Conservation (phyloP, 208 protist species). For the Leishmania arabica region DNA sequence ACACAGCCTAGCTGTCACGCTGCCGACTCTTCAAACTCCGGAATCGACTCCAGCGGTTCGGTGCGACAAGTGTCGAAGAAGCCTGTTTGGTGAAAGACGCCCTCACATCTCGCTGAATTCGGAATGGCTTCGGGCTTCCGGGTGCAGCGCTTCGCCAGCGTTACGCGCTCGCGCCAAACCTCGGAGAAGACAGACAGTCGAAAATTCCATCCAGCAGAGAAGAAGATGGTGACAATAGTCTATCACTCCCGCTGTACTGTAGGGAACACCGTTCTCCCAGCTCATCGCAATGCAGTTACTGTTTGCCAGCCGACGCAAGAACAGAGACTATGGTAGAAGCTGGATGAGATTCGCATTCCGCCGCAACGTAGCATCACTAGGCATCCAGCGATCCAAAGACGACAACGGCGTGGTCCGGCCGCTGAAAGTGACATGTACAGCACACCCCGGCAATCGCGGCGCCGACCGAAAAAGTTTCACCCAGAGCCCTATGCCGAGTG, state of each 20-base stretch:
- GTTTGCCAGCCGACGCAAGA: constrained; percentile 11
- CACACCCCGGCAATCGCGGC: constrained; percentile 29
- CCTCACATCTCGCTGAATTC: constrained; percentile 13
- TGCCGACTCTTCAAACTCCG: neutral
- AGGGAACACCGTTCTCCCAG: constrained; percentile 12
- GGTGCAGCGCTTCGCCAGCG: constrained; percentile 21
- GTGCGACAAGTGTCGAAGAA: constrained; percentile 26
- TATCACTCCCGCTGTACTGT: constrained; percentile 12
- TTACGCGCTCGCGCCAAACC: constrained; percentile 16
- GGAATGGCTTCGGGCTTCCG: constrained; percentile 25
- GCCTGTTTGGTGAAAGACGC: constrained; percentile 18
- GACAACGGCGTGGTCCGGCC: constrained; percentile 16
- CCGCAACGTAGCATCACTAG: constrained; percentile 28
- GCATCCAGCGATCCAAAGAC: constrained; percentile 22
- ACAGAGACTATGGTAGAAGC: constrained; percentile 17
- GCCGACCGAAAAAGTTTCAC: neutral
- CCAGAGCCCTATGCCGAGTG: neutral
- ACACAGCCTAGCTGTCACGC: constrained; percentile 6
- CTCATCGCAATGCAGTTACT: constrained; percentile 15
- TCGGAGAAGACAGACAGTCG: constrained; percentile 10
- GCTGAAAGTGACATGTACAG: constrained; percentile 29
- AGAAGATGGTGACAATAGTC: constrained; percentile 22
- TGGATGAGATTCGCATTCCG: constrained; percentile 31
- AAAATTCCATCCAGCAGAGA: constrained; percentile 33
- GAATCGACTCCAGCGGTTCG: constrained; percentile 3